Evolutionary conservation across 306 rosid genomes (phyloP).

Genomic region (Styphnolobium japonicum): DNA sequence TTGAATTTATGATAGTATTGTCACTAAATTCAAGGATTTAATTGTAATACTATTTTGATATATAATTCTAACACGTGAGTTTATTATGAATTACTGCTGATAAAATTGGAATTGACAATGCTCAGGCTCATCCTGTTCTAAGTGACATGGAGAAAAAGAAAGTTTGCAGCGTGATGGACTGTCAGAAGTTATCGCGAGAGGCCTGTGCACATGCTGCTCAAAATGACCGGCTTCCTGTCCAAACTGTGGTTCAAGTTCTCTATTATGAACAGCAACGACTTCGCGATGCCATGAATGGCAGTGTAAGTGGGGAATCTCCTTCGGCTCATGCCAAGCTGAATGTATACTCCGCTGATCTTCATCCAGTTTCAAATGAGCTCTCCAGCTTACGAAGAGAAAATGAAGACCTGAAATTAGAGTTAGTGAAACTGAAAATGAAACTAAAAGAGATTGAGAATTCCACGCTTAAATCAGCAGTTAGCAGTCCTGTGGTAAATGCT

Average conservation of each 20-base stretch:
- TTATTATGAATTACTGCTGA: background rate
- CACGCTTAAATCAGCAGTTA: constrained; percentile 28
- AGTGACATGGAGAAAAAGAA: constrained; percentile 95
- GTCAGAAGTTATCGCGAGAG: constrained; percentile 84
- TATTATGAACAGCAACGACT: constrained; percentile 89
- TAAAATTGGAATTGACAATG: constrained; percentile 16
- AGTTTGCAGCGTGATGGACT: constrained; percentile 92
- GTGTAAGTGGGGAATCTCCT: constrained; percentile 45
- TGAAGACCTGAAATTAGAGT: constrained; percentile 65
- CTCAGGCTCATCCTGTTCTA: constrained; percentile 85
- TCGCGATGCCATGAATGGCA: constrained; percentile 69
- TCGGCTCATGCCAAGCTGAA: constrained; percentile 40
- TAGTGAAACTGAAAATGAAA: constrained; percentile 73
- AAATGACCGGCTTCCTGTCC: constrained; percentile 91
- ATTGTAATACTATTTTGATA: background rate
- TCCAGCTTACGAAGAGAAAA: constrained; percentile 65
- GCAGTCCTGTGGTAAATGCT: constrained; percentile 47
- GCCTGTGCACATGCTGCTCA: constrained; percentile 98
- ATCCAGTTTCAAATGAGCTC: constrained; percentile 59
- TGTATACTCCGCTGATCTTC: constrained; percentile 47
- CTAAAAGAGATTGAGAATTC: constrained; percentile 65
- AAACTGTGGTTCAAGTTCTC: constrained; percentile 93
- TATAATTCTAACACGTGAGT: background rate
- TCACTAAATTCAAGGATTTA: background rate
- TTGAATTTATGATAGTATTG: background rate